These are phyloP conservation scores for Ascochyta fabae DNA, from an alignment of 2,329 filamentous ascomycete species.

Conservation along the genomic window DNA sequence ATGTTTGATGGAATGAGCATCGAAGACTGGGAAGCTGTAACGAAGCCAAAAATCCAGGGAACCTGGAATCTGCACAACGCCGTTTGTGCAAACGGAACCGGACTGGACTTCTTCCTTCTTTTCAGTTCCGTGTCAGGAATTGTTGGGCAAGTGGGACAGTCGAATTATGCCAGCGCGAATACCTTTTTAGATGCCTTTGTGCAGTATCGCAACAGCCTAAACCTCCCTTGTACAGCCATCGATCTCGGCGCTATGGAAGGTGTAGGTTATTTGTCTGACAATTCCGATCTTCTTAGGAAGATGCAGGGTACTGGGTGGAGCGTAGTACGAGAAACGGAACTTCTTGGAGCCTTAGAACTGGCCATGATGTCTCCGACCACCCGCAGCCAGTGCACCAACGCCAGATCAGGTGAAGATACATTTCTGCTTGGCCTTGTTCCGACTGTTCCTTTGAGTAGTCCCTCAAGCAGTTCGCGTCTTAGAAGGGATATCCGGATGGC, in stretches of 20 bases:
- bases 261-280: slow-evolving; percentile 30
- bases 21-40: slow-evolving; percentile 12
- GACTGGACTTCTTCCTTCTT: slow-evolving; percentile 33
- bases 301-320: neutral
- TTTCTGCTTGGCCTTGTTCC: too few species aligned
- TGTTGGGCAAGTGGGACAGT: slow-evolving; percentile 24
- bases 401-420: neutral
- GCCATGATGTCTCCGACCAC: neutral
- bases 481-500: too few species aligned
- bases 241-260: slow-evolving; percentile 14
- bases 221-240: slow-evolving; percentile 46
- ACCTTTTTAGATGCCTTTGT: slow-evolving; percentile 53
- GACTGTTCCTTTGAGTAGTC: too few species aligned
- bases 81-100: neutral
- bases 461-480: too few species aligned
- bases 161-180: slow-evolving; percentile 22
- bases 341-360: neutral
- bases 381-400: neutral
- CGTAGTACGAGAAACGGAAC: neutral
- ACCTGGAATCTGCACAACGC: slow-evolving; percentile 37
- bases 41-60: slow-evolving; percentile 42
- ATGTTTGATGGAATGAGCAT: slow-evolving; percentile 22
- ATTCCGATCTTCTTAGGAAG: neutral
- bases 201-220: neutral
- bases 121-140: slow-evolving; percentile 27